Evolutionary conservation across 306 rosid genomes (phyloP), one percentile per base, ranked within the genome.

Genomic region (Casuarina equisetifolia): DNA sequence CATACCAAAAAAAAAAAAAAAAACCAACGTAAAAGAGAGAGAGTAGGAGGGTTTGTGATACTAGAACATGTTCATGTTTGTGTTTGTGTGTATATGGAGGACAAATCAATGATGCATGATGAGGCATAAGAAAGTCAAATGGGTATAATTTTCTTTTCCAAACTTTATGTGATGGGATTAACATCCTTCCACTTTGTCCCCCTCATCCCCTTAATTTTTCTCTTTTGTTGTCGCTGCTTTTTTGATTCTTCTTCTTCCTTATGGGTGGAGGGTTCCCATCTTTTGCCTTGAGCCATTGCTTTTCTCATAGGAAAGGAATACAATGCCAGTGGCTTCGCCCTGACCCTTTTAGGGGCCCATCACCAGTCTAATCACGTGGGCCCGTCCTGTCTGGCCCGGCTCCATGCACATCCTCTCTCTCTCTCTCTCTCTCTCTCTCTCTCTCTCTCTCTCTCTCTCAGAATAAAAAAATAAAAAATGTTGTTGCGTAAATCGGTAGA

Each of bases 161-260:
- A 86, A 89, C 96, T 89, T 90, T 94, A 84, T 90, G 75, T 86
- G 91, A 94, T 90, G 90, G 86, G 88, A 94, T 90, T 89, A 92
- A 88, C 97, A 90, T 94, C 80, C 97, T 77, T 94, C 98, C 98
- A 90, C 98, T 94, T 90, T 94, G 98, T 92, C 98, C 90, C 97
- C 92, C 82, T 80, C 87, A 73, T 80, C 74, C 80, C 83, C 78
- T 73, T 64, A 75, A 76, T 52, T 45, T 36, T 53, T 53, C 68
- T 64, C 48, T 86, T 79, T 87, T 58, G 4, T 79, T 39, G 81
- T 81, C 75, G 69, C 54, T 75, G 75, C 73, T 78, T 79, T 40
- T 61, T 54, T 70, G 67, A 68, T 81, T 80, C 43, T 76, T 73
- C 54, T 77, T 67, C 76, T 61, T 82, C 76, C 58, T 54, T 74